phyloP scores from a whole-genome alignment of 768 basidiomycete genomes.

The Hydnomerulius pinastri region DNA sequence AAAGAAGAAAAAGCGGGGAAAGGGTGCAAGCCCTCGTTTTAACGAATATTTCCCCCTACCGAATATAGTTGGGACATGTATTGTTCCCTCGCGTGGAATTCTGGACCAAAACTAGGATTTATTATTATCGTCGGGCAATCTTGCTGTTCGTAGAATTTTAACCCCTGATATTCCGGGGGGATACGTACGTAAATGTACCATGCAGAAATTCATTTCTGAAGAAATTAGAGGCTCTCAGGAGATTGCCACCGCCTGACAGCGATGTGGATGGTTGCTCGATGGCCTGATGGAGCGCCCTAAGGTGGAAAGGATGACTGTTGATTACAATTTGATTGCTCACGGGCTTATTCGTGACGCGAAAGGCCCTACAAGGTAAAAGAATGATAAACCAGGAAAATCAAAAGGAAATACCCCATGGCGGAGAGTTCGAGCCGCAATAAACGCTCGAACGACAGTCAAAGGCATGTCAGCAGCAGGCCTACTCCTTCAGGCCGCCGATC shows the following conservation, averaged over 20 bases:
- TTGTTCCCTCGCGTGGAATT: constrained; percentile 65
- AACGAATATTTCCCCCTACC: constrained; percentile 70
- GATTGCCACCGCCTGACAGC: constrained; percentile 22
- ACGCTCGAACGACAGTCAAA: constrained; percentile 3
- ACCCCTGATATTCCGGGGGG: constrained; percentile 60
- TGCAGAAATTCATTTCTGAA: constrained; percentile 39
- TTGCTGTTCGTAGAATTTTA: constrained; percentile 49
- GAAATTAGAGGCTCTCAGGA: constrained; percentile 23
- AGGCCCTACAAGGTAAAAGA: constrained; percentile 3
- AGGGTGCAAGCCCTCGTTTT: constrained; percentile 69
- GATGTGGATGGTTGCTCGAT: constrained; percentile 8
- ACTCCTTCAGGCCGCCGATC: constrained; percentile 23
- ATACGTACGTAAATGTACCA: constrained; percentile 58
- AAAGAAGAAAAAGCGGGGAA: constrained; percentile 60
- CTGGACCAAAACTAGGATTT: constrained; percentile 53
- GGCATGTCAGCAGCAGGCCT: constrained; percentile 1
- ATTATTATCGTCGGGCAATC: constrained; percentile 59
- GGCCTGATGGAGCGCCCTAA: no score
- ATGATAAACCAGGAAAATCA: not conserved
- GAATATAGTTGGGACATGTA: constrained; percentile 70
- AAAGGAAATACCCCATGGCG: not conserved
- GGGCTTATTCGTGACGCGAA: no score
- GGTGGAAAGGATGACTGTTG: no score
- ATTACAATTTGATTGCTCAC: constrained; percentile 2
- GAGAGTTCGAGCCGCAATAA: not conserved